Percentiles rank a stretch among this genome's conserved stretches.
Evolutionary conservation across 305 asterid species (phyloP).

Genomic region (Petunia hybrid): DNA sequence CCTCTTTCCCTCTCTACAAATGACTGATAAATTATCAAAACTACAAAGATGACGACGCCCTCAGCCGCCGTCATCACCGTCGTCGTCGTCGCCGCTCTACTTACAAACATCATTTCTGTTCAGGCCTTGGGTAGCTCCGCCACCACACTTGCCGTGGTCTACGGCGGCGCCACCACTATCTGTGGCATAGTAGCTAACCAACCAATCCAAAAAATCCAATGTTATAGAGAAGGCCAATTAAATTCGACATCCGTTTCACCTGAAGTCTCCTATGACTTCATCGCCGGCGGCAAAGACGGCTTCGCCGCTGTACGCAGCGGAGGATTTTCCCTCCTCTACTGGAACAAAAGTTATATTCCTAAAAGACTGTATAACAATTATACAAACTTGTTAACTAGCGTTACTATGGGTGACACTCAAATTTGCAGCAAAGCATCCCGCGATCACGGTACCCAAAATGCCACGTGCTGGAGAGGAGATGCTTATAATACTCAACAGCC

Average conservation of each 20-base stretch:
- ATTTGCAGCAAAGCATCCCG: conserved; percentile 63
- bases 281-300: conserved; percentile 79
- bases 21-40: conserved; percentile 46
- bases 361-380: conserved; percentile 62
- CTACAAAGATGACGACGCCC: conserved; percentile 60
- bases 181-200: conserved; percentile 69
- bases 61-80: conserved; percentile 42
- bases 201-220: conserved; percentile 67
- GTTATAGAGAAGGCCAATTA: conserved; percentile 64
- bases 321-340: conserved; percentile 75
- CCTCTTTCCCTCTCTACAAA: conserved; percentile 42
- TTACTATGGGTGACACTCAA: conserved; percentile 75
- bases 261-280: conserved; percentile 63
- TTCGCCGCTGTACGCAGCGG: conserved; percentile 79
- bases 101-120: conserved; percentile 34
- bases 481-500: conserved; percentile 35
- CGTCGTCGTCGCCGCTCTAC: conserved; percentile 31
- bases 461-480: conserved; percentile 72
- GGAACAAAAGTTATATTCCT: conserved; percentile 61
- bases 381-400: conserved; percentile 47
- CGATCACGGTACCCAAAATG: conserved; percentile 44
- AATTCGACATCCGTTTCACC: conserved; percentile 44
- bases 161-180: conserved; percentile 67
- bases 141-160: conserved; percentile 75
- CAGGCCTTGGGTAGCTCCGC: conserved; percentile 73